These are phyloP conservation scores for Kwoniella bestiolae DNA, from an alignment of 768 basidiomycete species.

Conservation along the genomic window DNA sequence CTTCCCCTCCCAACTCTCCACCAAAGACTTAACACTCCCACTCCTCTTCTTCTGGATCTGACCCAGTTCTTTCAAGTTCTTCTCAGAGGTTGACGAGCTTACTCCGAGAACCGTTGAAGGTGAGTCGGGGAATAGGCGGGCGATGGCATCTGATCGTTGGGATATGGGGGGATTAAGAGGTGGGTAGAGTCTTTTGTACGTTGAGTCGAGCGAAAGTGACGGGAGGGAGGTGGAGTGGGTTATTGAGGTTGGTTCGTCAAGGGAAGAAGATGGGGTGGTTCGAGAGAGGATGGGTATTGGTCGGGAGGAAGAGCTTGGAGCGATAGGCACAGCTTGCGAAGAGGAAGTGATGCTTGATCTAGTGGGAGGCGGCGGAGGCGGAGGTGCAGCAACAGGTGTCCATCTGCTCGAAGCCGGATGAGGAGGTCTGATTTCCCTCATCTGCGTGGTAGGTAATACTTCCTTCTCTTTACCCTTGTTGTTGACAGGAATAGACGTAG, in stretches of 20 bases:
- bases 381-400: conserved; percentile 5
- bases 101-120: conserved; percentile 17
- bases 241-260: background rate
- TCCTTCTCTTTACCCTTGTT: conserved; percentile 7
- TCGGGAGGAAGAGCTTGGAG: background rate
- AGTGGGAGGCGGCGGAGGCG: background rate
- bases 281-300: background rate
- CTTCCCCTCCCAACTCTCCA: conserved; percentile 36
- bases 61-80: background rate
- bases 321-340: background rate
- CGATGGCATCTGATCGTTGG: conserved; percentile 39
- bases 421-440: conserved; percentile 1
- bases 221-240: conserved; percentile 1
- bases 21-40: conserved; percentile 41
- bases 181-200: conserved; percentile 31
- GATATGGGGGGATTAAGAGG: conserved; percentile 31
- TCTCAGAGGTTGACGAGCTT: background rate
- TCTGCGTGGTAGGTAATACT: conserved; percentile 8
- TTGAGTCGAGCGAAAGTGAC: background rate
- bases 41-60: conserved; percentile 9
- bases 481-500: background rate
- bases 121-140: conserved; percentile 35
- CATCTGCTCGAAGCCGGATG: background rate
- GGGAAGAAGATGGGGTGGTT: background rate
- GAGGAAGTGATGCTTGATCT: background rate